Base-by-base conservation (phyloP, 768 basidiomycete species). In the Termitomyces sp. region DNA sequence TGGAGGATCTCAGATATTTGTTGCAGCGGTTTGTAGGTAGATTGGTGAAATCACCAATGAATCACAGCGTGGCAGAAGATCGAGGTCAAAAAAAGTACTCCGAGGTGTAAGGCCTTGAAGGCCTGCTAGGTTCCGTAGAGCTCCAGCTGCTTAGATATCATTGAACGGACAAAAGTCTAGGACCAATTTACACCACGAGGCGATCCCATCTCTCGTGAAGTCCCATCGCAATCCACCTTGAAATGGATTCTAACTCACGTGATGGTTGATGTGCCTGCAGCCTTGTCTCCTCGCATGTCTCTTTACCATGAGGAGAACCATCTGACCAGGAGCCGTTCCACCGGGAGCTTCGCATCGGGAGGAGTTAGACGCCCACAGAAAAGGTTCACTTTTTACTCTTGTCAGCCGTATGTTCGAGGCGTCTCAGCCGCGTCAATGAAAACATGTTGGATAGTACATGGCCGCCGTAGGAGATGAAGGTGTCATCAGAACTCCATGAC, bases 101-200 rank as follows among this genome's bases (percentile, higher is more conserved):
- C 66, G 12, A 18, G n/a, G 8, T 31, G 20, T 13, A 64, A 65
- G 28, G 64, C 67, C 65, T 69, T 59, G 63, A 54, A 70, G 65
- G 67, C 66, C 69, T 69, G 67, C 67, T 63, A 63, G 67, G 60
- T 61, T 64, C 62, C 61, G 54, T 60, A 64, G 62, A 59, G 54
- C 45, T 33, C 42, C 44, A 36, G 9, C n/a, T 9, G 31, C 18
- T 26, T 36, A 5, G 33, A 34, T 55, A 46, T 36, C 63, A 60
- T 52, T 58, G 20, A 56, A 51, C 26, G 45, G 13, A 16, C 42
- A 22, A 59, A 6, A 39, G 26, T 24, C 20, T 28, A 49, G n/a
- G 48, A 29, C 48, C 33, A 24, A 16, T n/a, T 51, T 18, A 8
- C 33, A 34, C 49, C 50, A 76, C 74, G 74, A 75, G 74, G 71